A percentile compares a stretch with the other conserved stretches of the same genome.
Conservation (phyloP, 345 rosid species). For the Eucalyptus cloeziana region DNA sequence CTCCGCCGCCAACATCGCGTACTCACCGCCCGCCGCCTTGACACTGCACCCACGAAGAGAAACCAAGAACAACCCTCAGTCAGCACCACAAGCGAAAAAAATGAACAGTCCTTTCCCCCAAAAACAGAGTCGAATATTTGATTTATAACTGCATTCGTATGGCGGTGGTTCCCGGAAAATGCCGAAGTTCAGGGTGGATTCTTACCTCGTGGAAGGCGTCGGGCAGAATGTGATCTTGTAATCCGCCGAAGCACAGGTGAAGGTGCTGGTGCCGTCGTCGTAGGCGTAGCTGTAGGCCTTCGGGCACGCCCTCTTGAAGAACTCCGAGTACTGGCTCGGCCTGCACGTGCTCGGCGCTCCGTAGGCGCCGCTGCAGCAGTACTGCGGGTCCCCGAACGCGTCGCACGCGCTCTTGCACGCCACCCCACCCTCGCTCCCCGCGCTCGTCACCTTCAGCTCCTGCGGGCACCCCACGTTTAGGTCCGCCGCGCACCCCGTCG, state of each 20-base stretch:
- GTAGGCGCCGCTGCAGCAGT: constrained; percentile 53
- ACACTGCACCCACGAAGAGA: neutral
- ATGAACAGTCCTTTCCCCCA: neutral
- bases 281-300: constrained; percentile 59
- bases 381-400: constrained; percentile 38
- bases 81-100: neutral
- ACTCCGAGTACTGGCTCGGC: constrained; percentile 30
- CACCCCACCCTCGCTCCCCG: constrained; percentile 6
- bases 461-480: constrained; percentile 41
- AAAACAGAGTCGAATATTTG: too few relatives aligned
- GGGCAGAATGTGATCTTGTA: constrained; percentile 51
- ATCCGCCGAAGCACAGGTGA: constrained; percentile 37
- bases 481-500: constrained; percentile 40
- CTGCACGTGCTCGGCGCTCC: constrained; percentile 40
- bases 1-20: neutral
- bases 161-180: neutral
- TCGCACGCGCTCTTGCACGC: constrained; percentile 62
- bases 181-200: neutral
- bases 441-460: constrained; percentile 23
- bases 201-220: constrained; percentile 23
- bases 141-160: neutral
- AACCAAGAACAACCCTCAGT: neutral
- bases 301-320: constrained; percentile 51
- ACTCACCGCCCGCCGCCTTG: neutral
- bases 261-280: constrained; percentile 51